Percentiles rank a stretch among this genome's conserved stretches.
These are phyloP conservation scores for Phallus indusiatus DNA, from an alignment of 768 basidiomycete genomes.

Conservation along the genomic window DNA sequence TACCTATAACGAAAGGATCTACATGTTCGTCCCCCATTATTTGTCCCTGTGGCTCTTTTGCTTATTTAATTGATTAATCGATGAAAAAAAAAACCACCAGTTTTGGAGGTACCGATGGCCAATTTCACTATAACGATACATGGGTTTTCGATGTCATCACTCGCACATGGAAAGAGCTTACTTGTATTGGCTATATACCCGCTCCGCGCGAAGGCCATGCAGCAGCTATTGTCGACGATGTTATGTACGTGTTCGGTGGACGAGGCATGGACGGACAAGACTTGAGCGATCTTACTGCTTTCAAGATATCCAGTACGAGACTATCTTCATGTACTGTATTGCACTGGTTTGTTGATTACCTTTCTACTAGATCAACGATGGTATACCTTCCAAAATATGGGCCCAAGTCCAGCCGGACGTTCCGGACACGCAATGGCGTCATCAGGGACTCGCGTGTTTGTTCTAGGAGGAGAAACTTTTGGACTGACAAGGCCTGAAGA, in stretches of 20 bases:
- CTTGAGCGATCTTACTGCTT: conserved; percentile 87
- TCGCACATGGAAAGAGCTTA: conserved; percentile 79
- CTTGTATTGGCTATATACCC: conserved; percentile 95
- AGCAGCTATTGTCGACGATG: conserved; percentile 92
- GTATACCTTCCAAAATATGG: conserved; percentile 99
- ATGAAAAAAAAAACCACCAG: conserved; percentile 29
- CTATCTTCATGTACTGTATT: not conserved
- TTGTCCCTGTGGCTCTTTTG: conserved; percentile 9
- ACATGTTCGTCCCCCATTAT: conserved; percentile 48
- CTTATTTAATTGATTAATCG: conserved; percentile 11
- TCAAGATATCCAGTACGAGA: conserved; percentile 89
- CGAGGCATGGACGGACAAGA: conserved; percentile 96
- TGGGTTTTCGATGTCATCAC: conserved; percentile 87
- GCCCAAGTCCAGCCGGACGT: conserved; percentile 83
- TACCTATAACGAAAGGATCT: conserved; percentile 71
- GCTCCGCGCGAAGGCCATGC: conserved; percentile 94
- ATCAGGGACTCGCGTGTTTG: conserved; percentile 79
- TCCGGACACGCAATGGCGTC: conserved; percentile 99
- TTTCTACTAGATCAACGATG: conserved; percentile 73
- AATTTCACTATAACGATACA: conserved; percentile 98
- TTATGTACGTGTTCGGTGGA: conserved; percentile 96
- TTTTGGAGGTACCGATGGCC: conserved; percentile 98
- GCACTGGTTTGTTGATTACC: conserved; percentile 6
- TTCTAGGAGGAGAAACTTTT: conserved; percentile 91
- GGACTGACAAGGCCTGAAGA: conserved; percentile 67